Evolutionary conservation across 148 eudicot species (phyloP), one percentile per base, ranked within the genome.

Genomic region (Simmondsia chinensis): DNA sequence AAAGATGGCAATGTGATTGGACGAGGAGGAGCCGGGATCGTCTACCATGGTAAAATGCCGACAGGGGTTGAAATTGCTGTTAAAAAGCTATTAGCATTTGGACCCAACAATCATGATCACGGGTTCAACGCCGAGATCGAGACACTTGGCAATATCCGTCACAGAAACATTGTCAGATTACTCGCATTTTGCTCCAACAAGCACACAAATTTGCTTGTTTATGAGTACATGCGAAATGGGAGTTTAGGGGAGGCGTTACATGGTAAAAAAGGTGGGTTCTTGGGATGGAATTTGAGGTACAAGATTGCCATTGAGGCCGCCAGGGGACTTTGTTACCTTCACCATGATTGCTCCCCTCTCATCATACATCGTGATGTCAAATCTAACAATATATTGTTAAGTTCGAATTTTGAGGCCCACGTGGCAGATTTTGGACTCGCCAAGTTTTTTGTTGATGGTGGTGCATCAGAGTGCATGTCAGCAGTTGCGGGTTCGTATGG

Each of bases 401-500:
- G 75, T 57, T 74, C 86, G 0, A 62, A 57, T 50, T 86, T 76
- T n/a, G 99, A 93, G 32, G 99, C 99, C 5, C 99, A 86, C 12
- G 94, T 93, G 8, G 99, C 99, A 0, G 99, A 93, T 60, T 93
- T 93, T 13, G 96, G 99, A 2, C 59, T 93, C 4, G 99, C 99
- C 1, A 93, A 93, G 71, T 93, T 70, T 72, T 43, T 93, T 64
- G 45, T 43, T 2, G 89, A 65, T 1, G 80, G 77, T 16, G 96
- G 83, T 10, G 72, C 83, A 1, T 79, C 94, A 0, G 73, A 93
- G 54, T 82, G 91, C 53, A 93, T 93, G 99, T 93, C 99, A 0
- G 95, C 94, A 0, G 60, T 93, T 52, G 96, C 96, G 1, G 99
- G 99, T 2, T 86, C 99, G 0, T 93, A 93, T 26, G 99, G 99